Evolutionary conservation across 2,329 filamentous ascomycete genomes (phyloP).

Genomic region (Penicillium griseofulvum): DNA sequence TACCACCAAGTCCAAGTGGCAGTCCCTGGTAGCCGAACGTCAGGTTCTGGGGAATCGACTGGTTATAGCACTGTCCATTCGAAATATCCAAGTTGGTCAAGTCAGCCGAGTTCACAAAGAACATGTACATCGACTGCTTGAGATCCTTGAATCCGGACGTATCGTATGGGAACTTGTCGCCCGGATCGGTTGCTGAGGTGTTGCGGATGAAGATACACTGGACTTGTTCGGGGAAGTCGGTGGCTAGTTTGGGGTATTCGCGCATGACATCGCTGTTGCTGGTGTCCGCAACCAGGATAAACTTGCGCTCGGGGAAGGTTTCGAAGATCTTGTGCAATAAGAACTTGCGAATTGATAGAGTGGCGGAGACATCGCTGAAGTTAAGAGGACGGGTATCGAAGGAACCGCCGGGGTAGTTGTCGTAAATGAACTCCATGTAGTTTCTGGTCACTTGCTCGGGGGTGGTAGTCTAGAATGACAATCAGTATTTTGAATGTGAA

Average conservation of each 20-base stretch:
- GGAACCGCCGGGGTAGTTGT: slow-evolving; percentile 71
- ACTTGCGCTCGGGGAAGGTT: slow-evolving; percentile 72
- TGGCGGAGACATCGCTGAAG: slow-evolving; percentile 72
- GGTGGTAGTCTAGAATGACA: slow-evolving; percentile 58
- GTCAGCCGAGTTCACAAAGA: slow-evolving; percentile 72
- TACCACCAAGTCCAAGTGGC: slow-evolving; percentile 12
- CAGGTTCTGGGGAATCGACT: slow-evolving; percentile 64
- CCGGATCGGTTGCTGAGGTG: slow-evolving; percentile 65
- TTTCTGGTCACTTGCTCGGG: slow-evolving; percentile 74
- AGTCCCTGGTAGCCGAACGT: slow-evolving; percentile 65
- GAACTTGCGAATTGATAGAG: slow-evolving; percentile 67
- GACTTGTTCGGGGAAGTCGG: slow-evolving; percentile 67
- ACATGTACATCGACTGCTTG: slow-evolving; percentile 70
- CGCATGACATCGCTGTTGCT: slow-evolving; percentile 74
- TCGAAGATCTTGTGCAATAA: slow-evolving; percentile 70
- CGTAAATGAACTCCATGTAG: slow-evolving; percentile 76
- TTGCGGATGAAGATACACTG: slow-evolving; percentile 77
- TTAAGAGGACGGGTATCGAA: slow-evolving; percentile 78
- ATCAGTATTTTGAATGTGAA: background rate
- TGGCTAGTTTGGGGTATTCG: slow-evolving; percentile 58
- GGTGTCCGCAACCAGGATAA: slow-evolving; percentile 73
- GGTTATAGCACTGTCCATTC: slow-evolving; percentile 67
- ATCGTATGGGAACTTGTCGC: slow-evolving; percentile 71
- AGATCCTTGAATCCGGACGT: slow-evolving; percentile 68
- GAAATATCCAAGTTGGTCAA: slow-evolving; percentile 63